Conservation (phyloP, 257 asterid species). For the Leptodermis oblonga region DNA sequence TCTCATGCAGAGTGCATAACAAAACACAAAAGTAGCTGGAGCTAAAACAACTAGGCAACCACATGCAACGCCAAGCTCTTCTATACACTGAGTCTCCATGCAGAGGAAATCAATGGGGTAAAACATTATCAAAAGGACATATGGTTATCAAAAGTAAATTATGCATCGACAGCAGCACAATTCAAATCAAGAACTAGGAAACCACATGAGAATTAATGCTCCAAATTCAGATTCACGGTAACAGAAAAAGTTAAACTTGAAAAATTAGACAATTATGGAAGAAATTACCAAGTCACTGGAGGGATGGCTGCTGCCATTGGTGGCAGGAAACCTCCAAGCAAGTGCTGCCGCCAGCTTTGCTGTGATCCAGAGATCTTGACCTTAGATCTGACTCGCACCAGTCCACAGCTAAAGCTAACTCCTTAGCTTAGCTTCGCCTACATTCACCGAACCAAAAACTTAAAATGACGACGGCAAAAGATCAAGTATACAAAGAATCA, state of each 20-base stretch:
- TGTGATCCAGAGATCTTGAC: conserved; percentile 39
- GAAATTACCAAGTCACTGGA: conserved; percentile 61
- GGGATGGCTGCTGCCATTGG: conserved; percentile 66
- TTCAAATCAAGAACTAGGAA: background rate
- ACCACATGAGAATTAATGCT: background rate
- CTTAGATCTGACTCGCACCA: conserved; percentile 47
- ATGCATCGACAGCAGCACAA: background rate
- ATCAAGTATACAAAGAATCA: background rate
- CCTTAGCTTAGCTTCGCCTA: conserved; percentile 31
- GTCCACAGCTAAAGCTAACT: conserved; percentile 36
- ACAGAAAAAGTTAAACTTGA: background rate
- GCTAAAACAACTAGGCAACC: background rate
- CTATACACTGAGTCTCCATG: background rate
- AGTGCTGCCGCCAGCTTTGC: conserved; percentile 79
- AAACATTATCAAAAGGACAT: too few species aligned
- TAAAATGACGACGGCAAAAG: background rate
- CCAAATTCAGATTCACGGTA: background rate
- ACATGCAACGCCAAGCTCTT: background rate
- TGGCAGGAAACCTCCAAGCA: conserved; percentile 66
- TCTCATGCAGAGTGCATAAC: background rate
- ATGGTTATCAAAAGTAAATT: background rate
- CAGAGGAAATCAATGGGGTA: too few species aligned
- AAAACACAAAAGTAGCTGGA: too few species aligned
- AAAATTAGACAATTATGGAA: background rate
- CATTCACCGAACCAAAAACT: background rate